Percentiles rank a stretch among this genome's conserved stretches.
phyloP scores from a whole-genome alignment of 768 basidiomycete species.

The Xerocomellus dryophilus region DNA sequence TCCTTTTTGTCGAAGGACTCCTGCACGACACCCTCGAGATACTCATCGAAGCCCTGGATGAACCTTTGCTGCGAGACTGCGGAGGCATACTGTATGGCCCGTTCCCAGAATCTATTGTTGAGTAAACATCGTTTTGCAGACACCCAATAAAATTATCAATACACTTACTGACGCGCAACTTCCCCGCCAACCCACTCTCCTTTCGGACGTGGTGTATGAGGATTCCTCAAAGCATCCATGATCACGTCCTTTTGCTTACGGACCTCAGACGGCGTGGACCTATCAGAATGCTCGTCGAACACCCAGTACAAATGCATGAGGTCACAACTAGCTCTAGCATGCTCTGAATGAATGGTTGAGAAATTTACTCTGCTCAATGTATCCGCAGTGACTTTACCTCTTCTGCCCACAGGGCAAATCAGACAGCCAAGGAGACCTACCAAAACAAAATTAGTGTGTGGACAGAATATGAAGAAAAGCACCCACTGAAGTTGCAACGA shows the following conservation, averaged over 20 bases:
- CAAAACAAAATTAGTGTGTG: background rate
- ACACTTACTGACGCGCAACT: conserved; percentile 17
- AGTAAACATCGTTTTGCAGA: background rate
- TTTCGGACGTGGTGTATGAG: conserved; percentile 5
- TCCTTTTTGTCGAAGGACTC: conserved; percentile 41
- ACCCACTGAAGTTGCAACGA: conserved; percentile 11
- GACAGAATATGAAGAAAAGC: background rate
- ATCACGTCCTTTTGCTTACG: conserved; percentile 23
- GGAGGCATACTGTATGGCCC: conserved; percentile 3
- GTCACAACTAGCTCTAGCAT: conserved; percentile 41
- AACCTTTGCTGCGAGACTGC: conserved; percentile 29
- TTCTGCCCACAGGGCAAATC: conserved; percentile 2
- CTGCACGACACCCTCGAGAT: conserved; percentile 37
- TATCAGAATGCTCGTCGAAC: conserved; percentile 51
- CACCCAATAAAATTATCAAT: too few relatives aligned
- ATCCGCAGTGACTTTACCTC: background rate
- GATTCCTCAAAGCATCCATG: conserved; percentile 20
- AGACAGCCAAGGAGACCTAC: conserved; percentile 11
- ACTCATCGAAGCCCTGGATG: conserved; percentile 36
- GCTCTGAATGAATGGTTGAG: conserved; percentile 4
- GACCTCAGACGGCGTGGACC: conserved; percentile 30
- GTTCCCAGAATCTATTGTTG: conserved; percentile 16
- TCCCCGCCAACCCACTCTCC: conserved; percentile 21
- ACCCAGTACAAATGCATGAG: conserved; percentile 52
- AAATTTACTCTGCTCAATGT: background rate